Conservation (phyloP, 257 asterid species). For the Ballota nigra region DNA sequence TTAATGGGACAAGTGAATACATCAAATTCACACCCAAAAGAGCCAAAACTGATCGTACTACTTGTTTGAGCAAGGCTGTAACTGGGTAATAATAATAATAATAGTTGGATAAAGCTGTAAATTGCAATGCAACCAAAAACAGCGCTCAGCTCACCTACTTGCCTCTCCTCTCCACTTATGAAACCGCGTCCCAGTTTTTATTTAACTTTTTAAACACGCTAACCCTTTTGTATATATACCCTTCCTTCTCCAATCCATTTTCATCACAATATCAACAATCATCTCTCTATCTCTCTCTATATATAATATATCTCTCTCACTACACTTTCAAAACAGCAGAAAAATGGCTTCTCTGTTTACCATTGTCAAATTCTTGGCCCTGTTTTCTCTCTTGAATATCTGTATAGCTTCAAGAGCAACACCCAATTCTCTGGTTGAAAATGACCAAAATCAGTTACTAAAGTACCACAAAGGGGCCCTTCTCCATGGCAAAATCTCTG, state of each 20-base stretch:
- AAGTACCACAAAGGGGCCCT: constrained; percentile 72
- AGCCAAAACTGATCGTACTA: too few species aligned
- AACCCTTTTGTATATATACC: constrained; percentile 1
- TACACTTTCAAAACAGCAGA: too few species aligned
- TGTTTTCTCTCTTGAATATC: too few species aligned
- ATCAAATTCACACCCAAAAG: too few species aligned
- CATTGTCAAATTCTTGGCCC: constrained; percentile 4
- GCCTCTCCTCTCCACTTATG: background rate
- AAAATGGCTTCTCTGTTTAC: constrained; percentile 31
- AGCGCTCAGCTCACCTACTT: background rate
- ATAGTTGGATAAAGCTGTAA: constrained; percentile 8
- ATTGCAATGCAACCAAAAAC: background rate
- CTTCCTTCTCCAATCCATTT: background rate
- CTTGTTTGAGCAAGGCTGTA: background rate
- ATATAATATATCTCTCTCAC: too few species aligned
- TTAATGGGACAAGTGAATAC: too few species aligned
- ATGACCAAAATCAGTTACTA: constrained; percentile 28
- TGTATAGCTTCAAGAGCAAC: too few species aligned
- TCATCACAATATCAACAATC: constrained; percentile 1
- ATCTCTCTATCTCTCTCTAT: background rate
- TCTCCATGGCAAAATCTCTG: constrained; percentile 57
- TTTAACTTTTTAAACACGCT: too few species aligned
- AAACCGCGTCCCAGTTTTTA: background rate
- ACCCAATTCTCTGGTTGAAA: too few species aligned
- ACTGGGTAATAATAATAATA: background rate